Base-by-base conservation (phyloP, 495 filamentous ascomycete species). In the Physcia stellaris region DNA sequence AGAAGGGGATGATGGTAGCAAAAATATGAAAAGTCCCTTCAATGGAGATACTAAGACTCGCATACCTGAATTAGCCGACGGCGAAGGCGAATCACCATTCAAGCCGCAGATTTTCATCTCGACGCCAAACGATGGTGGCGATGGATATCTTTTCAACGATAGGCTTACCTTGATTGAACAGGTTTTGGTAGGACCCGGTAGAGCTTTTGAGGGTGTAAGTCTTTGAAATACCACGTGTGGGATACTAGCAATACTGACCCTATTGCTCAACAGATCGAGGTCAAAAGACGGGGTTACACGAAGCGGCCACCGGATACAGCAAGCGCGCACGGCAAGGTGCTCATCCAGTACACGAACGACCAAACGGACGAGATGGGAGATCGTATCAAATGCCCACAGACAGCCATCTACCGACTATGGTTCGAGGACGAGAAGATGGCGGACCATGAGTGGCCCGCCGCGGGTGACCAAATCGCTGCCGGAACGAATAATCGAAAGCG, bases 401-500 rank as follows among this genome's bases (percentile, higher is more conserved):
- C 19, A 34, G 32, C 32, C n/a, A 34, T 34, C 32, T 34, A 34
- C 32, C 19, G 22, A 34, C 3, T 34, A 4, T 18, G 32, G 32
- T 34, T 34, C 13, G 32, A 34, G 32, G 32, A 18, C 2, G 22
- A 34, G 9, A 34, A 34, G 10, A 20, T 34, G 19, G 3, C 12
- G 10, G n/a, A 6, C n/a, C 32, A 34, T 12, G 22, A 17, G 22
- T 34, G 32, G 32, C 32, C 13, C 6, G 32, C 32, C 2, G 32
- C 32, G n/a, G 32, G 32, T 2, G n/a, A 34, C 13, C 32, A 34
- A 12, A 34, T 34, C 11, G 32, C n/a, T 34, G 13, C 32, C 2
- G 32, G 32, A 17, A n/a, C n/a, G n/a, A n/a, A n/a, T n/a, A 34
- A 34, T 34, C 12, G 22, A 12, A 34, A 34, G 22, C 32, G 32